phyloP scores from a whole-genome alignment of 768 basidiomycete genomes.

The Lactarius psammicola region DNA sequence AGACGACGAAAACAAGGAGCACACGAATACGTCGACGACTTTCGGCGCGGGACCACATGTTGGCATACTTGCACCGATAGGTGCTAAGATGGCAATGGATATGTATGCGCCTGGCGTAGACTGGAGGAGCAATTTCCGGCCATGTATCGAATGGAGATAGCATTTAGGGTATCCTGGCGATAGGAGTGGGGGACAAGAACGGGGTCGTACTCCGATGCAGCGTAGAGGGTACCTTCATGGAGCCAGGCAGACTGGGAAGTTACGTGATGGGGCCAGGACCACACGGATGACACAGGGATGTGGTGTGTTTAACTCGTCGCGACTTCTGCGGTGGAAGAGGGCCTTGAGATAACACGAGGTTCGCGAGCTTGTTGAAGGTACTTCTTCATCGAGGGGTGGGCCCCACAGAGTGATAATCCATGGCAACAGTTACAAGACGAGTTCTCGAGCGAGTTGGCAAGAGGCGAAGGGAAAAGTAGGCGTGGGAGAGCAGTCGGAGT shows the following conservation, averaged over 20 bases:
- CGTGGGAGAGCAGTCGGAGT: slow-evolving; percentile 6
- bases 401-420: not conserved
- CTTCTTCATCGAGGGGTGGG: not conserved
- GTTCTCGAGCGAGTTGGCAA: not conserved
- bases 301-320: slow-evolving; percentile 7
- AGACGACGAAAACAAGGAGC: not conserved
- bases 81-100: not conserved
- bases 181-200: not conserved
- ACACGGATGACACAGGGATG: slow-evolving; percentile 19
- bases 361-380: not conserved
- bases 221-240: not conserved
- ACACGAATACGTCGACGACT: not conserved
- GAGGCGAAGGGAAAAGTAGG: not conserved
- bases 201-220: not conserved
- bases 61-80: not conserved
- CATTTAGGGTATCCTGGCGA: slow-evolving; percentile 20
- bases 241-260: not conserved
- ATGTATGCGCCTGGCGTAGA: not conserved
- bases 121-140: not conserved
- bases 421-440: not conserved
- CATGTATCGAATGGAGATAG: not conserved
- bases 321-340: not conserved
- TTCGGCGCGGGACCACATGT: not conserved
- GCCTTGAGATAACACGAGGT: not conserved
- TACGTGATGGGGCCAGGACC: not conserved